Percentiles rank a stretch among this genome's conserved stretches.
Evolutionary conservation across 768 basidiomycete species (phyloP).

Genomic region (Termitomyces heimii): DNA sequence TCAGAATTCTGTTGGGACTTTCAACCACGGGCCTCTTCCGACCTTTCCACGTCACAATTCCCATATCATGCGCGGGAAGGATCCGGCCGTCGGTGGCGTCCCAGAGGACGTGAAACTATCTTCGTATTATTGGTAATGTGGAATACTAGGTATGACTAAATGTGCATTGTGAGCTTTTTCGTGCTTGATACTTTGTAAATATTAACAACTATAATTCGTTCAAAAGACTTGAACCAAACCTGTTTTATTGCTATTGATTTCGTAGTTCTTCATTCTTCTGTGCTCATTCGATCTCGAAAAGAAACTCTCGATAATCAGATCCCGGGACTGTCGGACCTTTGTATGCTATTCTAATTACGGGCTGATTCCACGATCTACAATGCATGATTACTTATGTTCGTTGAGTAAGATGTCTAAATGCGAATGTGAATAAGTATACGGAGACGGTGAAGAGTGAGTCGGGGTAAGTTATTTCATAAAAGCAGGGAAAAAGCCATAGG

Average conservation of each 20-base stretch:
- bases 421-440: neutral
- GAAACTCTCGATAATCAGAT: neutral
- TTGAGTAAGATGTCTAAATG: constrained; percentile 1
- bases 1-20: neutral
- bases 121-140: neutral
- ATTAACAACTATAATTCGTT: neutral
- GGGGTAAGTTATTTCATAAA: neutral
- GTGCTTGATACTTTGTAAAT: neutral
- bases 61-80: neutral
- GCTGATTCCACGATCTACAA: constrained; percentile 4
- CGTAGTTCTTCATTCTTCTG: neutral
- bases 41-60: constrained; percentile 15
- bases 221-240: neutral
- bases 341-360: neutral
- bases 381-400: constrained; percentile 5
- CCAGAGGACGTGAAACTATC: neutral
- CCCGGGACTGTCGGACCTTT: neutral
- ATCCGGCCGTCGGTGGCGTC: neutral
- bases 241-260: neutral
- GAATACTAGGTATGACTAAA: neutral
- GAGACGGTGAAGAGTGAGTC: neutral
- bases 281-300: neutral
- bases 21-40: constrained; percentile 13
- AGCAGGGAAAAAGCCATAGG: neutral
- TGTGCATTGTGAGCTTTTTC: neutral